Conservation (phyloP, 202 grass and related monocot species). For the Miscanthus sacchariflorus region DNA sequence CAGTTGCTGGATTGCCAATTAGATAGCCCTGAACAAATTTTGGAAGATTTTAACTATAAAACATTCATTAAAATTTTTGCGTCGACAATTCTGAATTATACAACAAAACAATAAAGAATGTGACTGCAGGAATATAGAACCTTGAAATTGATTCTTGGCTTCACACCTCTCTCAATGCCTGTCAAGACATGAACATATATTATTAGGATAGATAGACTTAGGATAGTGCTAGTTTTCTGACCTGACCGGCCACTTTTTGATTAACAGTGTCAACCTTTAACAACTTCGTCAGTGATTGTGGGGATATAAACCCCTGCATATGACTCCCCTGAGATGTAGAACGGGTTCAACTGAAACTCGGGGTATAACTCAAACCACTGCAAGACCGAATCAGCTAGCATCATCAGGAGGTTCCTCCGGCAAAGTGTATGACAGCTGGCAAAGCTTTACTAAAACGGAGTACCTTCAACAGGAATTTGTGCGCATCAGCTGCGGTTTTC, state of each 20-base stretch:
- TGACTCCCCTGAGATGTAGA: constrained; percentile 91
- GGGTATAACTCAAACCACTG: constrained; percentile 88
- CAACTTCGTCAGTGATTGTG: constrained; percentile 71
- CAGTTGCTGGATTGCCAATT: constrained; percentile 77
- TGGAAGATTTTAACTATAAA: constrained; percentile 1
- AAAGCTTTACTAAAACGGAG: not conserved
- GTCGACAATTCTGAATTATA: not conserved
- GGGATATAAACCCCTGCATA: constrained; percentile 90
- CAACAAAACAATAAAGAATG: not conserved
- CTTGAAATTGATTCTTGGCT: constrained; percentile 82
- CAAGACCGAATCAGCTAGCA: constrained; percentile 12
- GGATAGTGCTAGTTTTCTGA: not conserved
- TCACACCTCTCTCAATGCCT: constrained; percentile 61
- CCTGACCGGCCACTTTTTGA: not conserved
- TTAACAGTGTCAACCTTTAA: constrained; percentile 55
- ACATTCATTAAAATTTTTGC: not conserved
- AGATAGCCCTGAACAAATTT: constrained; percentile 70
- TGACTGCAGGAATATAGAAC: constrained; percentile 34
- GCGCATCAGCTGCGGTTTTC: constrained; percentile 80
- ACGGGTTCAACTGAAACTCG: constrained; percentile 68
- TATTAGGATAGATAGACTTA: not conserved
- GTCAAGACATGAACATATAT: constrained; percentile 19
- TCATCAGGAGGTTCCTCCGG: not conserved
- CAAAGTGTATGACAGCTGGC: not conserved
- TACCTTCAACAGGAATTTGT: constrained; percentile 86